Conservation (phyloP, 1,139 yeast species). For the Blastobotrys illinoisensis region DNA sequence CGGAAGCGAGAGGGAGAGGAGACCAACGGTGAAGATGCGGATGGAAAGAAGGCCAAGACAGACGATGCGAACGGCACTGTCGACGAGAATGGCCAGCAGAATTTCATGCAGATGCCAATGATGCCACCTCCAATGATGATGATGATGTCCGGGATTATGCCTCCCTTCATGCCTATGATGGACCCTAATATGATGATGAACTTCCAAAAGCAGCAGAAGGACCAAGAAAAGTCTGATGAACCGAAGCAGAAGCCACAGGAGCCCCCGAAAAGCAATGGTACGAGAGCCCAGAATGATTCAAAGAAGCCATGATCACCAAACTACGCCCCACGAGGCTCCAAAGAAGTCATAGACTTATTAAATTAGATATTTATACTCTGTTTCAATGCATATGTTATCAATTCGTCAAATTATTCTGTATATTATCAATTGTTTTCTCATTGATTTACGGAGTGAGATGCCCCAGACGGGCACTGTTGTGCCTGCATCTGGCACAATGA, state of each 20-base stretch:
- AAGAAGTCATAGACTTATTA: too few species aligned
- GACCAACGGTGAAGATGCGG: conserved; percentile 11
- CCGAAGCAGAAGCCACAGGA: neutral
- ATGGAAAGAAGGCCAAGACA: conserved; percentile 9
- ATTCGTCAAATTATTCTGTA: too few species aligned
- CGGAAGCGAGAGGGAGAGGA: conserved; percentile 16
- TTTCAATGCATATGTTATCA: neutral
- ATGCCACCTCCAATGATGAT: conserved; percentile 19
- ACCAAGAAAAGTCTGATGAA: neutral
- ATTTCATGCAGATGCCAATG: conserved; percentile 11
- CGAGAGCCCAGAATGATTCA: neutral
- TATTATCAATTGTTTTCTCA: too few species aligned
- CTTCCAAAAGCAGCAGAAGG: neutral
- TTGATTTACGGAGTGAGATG: too few species aligned
- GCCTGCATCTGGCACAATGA: too few species aligned
- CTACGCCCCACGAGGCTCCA: too few species aligned
- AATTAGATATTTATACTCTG: neutral
- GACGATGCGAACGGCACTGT: conserved; percentile 6
- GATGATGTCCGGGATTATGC: conserved; percentile 15
- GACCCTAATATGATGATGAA: conserved; percentile 5
- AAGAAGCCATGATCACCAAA: neutral
- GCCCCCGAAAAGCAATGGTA: neutral
- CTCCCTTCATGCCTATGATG: conserved; percentile 18
- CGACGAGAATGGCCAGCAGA: neutral
- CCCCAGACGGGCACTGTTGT: too few species aligned